Evolutionary conservation across 2,329 filamentous ascomycete genomes (phyloP).

Genomic region (Aspergillus phoenicis): DNA sequence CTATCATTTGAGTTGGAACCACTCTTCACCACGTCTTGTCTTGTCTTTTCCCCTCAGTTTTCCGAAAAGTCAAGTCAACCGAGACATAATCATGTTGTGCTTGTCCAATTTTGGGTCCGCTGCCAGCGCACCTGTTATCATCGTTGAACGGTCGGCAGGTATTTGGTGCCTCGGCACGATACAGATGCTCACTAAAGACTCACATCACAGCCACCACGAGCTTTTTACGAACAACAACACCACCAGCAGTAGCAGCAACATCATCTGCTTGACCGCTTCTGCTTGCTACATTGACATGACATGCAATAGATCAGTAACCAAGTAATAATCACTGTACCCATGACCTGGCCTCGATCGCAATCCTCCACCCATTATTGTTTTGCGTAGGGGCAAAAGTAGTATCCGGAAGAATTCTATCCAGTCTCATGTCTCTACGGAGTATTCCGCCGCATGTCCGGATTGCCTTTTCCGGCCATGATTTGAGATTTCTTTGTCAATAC

Average conservation of each 20-base stretch:
- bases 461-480: neutral
- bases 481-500: neutral
- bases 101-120: no score
- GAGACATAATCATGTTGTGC: no score
- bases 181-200: no score
- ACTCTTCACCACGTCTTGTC: neutral
- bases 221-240: no score
- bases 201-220: no score
- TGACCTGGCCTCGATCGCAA: neutral
- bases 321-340: neutral
- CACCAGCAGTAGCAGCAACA: neutral
- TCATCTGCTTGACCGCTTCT: neutral
- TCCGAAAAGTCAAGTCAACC: no score
- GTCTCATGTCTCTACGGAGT: neutral
- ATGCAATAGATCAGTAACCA: neutral
- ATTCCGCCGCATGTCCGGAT: neutral
- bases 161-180: no score
- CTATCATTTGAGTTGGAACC: neutral
- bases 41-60: neutral
- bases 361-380: neutral
- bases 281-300: neutral
- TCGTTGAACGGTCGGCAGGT: no score
- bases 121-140: no score
- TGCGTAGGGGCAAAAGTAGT: neutral
- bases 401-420: neutral